A percentile compares a stretch with the other conserved stretches of the same genome.
phyloP scores from a whole-genome alignment of 2,329 filamentous ascomycete genomes.

The Phyllosticta ampelicida region DNA sequence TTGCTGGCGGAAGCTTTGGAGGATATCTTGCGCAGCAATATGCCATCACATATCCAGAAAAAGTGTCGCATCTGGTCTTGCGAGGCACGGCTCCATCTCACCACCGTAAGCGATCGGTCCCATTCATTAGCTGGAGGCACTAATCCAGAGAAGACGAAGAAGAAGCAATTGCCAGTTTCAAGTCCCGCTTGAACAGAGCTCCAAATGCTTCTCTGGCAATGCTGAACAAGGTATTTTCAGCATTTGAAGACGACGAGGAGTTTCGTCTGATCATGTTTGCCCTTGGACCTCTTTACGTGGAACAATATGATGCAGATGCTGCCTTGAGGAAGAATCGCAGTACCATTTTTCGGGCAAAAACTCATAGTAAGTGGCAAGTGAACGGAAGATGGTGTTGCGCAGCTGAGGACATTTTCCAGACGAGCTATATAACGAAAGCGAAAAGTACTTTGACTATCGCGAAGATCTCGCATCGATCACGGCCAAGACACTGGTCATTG shows the following conservation, averaged over 20 bases:
- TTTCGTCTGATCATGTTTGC: conserved; percentile 30
- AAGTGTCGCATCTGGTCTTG: conserved; percentile 25
- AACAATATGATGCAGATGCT: conserved; percentile 25
- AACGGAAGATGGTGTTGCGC: not conserved
- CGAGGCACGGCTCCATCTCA: conserved; percentile 29
- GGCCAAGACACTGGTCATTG: conserved; percentile 28
- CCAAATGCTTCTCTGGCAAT: conserved; percentile 29
- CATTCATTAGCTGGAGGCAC: too few relatives aligned
- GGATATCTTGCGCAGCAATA: conserved; percentile 32
- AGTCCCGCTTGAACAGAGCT: conserved; percentile 22
- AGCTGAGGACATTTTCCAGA: conserved; percentile 15
- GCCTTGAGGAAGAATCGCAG: conserved; percentile 21
- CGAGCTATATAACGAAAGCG: conserved; percentile 24
- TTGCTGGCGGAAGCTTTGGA: conserved; percentile 32
- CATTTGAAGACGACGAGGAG: conserved; percentile 28
- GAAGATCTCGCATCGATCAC: conserved; percentile 20
- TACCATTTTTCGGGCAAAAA: conserved; percentile 26
- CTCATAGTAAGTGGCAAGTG: conserved; percentile 23
- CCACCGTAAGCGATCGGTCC: conserved; percentile 23
- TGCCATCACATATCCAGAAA: conserved; percentile 26
- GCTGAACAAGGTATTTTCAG: conserved; percentile 31
- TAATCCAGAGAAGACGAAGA: conserved; percentile 20
- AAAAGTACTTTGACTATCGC: conserved; percentile 32
- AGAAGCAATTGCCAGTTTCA: conserved; percentile 23
- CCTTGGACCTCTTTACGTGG: conserved; percentile 28